Percentiles rank a stretch among this genome's conserved stretches.
These are phyloP conservation scores for Penicillium riverlandense DNA, from an alignment of 495 filamentous ascomycete species.

Conservation along the genomic window DNA sequence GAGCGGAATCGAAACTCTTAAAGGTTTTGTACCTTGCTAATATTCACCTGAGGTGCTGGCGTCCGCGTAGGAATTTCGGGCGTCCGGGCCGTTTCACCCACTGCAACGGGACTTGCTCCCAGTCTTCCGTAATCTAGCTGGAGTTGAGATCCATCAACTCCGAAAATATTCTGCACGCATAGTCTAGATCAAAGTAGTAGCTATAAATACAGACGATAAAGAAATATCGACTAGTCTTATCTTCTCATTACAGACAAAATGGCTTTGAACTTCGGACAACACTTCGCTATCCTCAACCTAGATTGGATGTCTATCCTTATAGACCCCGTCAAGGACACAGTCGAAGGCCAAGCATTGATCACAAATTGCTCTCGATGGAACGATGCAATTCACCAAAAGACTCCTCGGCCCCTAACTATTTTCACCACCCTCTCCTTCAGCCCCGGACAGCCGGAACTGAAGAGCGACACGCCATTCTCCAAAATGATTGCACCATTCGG, in stretches of 20 bases:
- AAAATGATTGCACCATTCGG: constrained; percentile 17
- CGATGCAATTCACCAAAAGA: constrained; percentile 27
- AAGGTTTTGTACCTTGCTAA: no score
- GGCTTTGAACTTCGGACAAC: constrained; percentile 20
- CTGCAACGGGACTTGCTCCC: no score
- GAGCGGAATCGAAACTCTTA: no score
- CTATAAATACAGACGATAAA: no score
- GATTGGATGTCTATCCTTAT: constrained; percentile 36
- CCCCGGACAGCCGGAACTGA: constrained; percentile 22
- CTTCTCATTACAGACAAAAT: not conserved
- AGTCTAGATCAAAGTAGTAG: no score
- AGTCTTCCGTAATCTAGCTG: no score
- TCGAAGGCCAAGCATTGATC: constrained; percentile 18
- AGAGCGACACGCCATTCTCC: constrained; percentile 23
- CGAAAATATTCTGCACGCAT: no score
- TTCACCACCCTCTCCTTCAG: constrained; percentile 35
- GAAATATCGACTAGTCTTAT: not conserved
- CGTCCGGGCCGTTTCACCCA: no score
- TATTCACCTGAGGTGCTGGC: no score
- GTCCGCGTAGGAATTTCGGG: no score
- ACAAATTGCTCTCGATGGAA: constrained; percentile 24
- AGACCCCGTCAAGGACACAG: constrained; percentile 17
- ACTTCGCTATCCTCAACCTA: constrained; percentile 39
- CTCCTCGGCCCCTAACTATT: constrained; percentile 25
- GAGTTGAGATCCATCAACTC: no score